Evolutionary conservation across 768 basidiomycete species (phyloP).

Genomic region (Auriscalpium vulgare): DNA sequence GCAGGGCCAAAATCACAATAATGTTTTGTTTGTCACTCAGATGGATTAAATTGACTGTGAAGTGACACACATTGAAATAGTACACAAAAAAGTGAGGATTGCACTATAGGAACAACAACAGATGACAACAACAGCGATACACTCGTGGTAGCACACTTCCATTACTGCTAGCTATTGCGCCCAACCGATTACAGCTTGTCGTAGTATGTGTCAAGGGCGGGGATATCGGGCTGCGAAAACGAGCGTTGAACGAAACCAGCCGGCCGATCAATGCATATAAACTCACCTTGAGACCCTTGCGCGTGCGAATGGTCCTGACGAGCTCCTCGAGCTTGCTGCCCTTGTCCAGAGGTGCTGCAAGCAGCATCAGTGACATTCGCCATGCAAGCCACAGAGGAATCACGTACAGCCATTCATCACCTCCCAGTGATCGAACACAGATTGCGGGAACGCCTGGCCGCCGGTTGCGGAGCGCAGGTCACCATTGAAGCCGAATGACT

Average conservation of each 20-base stretch:
- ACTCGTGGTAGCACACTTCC: conserved; percentile 5
- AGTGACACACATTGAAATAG: background rate
- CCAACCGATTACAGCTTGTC: conserved; percentile 68
- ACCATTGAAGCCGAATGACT: conserved; percentile 97
- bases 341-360: conserved; percentile 72
- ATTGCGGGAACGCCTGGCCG: conserved; percentile 98
- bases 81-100: conserved; percentile 1
- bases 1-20: too few relatives aligned
- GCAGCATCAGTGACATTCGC: background rate
- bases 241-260: conserved; percentile 11
- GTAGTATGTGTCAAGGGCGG: conserved; percentile 83
- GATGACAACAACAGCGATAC: conserved; percentile 2
- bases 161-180: background rate
- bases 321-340: conserved; percentile 87
- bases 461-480: conserved; percentile 87
- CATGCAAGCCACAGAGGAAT: background rate
- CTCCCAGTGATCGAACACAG: conserved; percentile 92
- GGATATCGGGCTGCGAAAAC: conserved; percentile 67
- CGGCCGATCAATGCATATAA: background rate
- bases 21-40: too few relatives aligned
- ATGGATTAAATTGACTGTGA: too few relatives aligned
- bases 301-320: conserved; percentile 70
- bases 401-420: conserved; percentile 65
- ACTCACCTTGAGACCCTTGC: conserved; percentile 91
- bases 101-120: conserved; percentile 7